These are phyloP conservation scores for Colletotrichum graminicola DNA, from an alignment of 2,329 filamentous ascomycete genomes.

Conservation along the genomic window DNA sequence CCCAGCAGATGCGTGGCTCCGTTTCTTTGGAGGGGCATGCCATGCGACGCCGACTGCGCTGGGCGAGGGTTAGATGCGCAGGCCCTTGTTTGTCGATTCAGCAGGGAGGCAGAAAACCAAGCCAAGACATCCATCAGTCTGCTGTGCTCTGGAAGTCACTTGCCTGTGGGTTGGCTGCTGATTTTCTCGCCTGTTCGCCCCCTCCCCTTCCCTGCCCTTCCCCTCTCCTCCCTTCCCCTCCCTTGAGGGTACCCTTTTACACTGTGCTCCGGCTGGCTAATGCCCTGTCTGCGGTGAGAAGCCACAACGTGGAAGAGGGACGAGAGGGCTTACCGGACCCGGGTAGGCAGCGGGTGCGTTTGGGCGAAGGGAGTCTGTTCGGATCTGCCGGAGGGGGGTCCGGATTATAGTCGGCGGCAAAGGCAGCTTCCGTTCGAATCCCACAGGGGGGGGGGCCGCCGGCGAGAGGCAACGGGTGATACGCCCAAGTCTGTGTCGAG, in stretches of 20 bases:
- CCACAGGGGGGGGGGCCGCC: constrained; percentile 10
- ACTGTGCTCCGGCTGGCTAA: constrained; percentile 5
- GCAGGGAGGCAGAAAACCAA: constrained; percentile 10
- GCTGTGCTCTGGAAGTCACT: constrained; percentile 1
- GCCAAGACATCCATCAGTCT: background rate
- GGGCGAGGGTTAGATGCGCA: constrained; percentile 10
- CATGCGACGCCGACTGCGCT: constrained; percentile 14
- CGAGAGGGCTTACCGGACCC: constrained; percentile 22
- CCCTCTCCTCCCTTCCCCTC: background rate
- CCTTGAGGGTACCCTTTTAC: constrained; percentile 7
- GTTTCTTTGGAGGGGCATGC: constrained; percentile 25
- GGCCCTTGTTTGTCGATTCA: constrained; percentile 16
- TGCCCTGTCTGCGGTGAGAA: background rate
- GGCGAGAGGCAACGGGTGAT: constrained; percentile 22
- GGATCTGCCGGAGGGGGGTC: constrained; percentile 23
- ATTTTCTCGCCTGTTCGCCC: too few relatives aligned
- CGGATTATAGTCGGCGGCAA: constrained; percentile 34
- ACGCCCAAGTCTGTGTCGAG: constrained; percentile 15
- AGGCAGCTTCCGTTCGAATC: constrained; percentile 16
- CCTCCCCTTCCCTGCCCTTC: too few relatives aligned
- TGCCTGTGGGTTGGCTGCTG: constrained; percentile 3
- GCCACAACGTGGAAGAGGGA: background rate
- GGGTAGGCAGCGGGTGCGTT: constrained; percentile 27
- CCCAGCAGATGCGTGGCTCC: constrained; percentile 23
- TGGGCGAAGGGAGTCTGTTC: constrained; percentile 20